phyloP scores from a whole-genome alignment of 2,329 filamentous ascomycete species.

The Apiospora aurea region DNA sequence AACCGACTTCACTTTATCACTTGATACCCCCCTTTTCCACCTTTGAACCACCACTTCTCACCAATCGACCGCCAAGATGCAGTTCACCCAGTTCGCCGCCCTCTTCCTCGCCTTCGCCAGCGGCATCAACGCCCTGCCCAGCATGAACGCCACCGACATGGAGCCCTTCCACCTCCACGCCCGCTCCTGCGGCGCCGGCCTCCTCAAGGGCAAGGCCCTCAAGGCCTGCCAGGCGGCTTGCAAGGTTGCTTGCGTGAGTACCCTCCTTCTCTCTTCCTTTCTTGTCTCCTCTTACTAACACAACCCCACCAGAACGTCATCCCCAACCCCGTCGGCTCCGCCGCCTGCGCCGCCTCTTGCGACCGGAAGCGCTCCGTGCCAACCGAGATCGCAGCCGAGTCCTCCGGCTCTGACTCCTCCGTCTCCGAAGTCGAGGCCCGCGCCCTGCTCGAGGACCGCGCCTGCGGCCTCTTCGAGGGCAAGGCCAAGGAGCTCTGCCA shows the following conservation, averaged over 20 bases:
- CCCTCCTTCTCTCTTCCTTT: background rate
- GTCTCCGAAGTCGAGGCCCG: background rate
- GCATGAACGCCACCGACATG: background rate
- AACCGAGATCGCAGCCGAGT: background rate
- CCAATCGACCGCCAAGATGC: conserved; percentile 14
- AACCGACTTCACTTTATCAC: conserved; percentile 6
- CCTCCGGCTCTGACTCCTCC: no score
- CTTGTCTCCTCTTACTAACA: background rate
- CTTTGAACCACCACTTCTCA: background rate
- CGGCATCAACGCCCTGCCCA: conserved; percentile 17
- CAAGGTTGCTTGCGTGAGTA: conserved; percentile 17
- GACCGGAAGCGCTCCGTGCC: background rate
- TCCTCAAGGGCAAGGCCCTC: conserved; percentile 20
- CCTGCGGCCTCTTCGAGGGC: conserved; percentile 18
- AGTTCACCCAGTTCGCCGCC: conserved; percentile 15
- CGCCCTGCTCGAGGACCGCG: conserved; percentile 1
- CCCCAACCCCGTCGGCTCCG: conserved; percentile 9
- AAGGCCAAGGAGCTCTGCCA: conserved; percentile 18
- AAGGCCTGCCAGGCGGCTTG: conserved; percentile 21
- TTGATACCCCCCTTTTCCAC: background rate
- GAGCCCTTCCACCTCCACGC: conserved; percentile 11
- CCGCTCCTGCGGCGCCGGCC: conserved; percentile 23
- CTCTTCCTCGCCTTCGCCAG: conserved; percentile 13
- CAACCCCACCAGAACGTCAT: background rate
- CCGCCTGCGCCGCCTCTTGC: conserved; percentile 3